Percentiles rank a stretch among this genome's conserved stretches.
Evolutionary conservation across 768 basidiomycete genomes (phyloP).

Genomic region (Pulveroboletus sp.): DNA sequence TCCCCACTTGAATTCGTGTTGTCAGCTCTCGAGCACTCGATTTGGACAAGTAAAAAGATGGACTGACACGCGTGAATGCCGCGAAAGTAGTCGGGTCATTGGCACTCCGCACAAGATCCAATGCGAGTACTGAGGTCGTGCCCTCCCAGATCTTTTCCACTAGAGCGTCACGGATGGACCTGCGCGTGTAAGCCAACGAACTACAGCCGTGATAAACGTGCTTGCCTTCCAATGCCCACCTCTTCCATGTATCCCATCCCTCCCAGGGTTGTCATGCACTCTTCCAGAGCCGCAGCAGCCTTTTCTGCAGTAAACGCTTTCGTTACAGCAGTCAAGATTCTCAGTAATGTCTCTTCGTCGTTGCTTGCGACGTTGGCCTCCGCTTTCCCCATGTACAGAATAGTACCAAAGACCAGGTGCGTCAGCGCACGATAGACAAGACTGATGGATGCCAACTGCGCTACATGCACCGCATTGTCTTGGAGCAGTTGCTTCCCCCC

Average conservation of each 20-base stretch:
- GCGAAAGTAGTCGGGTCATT: slow-evolving; percentile 41
- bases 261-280: slow-evolving; percentile 71
- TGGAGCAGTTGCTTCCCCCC: slow-evolving; percentile 48
- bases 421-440: slow-evolving; percentile 63
- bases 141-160: slow-evolving; percentile 89
- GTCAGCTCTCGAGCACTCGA: not conserved
- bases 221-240: slow-evolving; percentile 60
- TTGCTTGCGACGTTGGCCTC: slow-evolving; percentile 52
- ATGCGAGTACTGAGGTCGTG: slow-evolving; percentile 61
- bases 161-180: slow-evolving; percentile 60
- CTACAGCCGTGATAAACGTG: not conserved
- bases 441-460: slow-evolving; percentile 58
- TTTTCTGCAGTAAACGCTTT: slow-evolving; percentile 73
- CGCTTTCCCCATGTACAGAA: slow-evolving; percentile 56
- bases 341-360: slow-evolving; percentile 51
- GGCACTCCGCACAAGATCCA: slow-evolving; percentile 62
- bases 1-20: slow-evolving; percentile 48
- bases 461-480: slow-evolving; percentile 61
- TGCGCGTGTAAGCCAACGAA: slow-evolving; percentile 11
- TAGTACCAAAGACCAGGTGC: slow-evolving; percentile 61
- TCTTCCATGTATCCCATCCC: slow-evolving; percentile 87
- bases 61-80: slow-evolving; percentile 51
- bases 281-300: slow-evolving; percentile 61
- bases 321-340: slow-evolving; percentile 64
- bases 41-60: not conserved